Evolutionary conservation across 352 stramenopile genomes (phyloP).

Genomic region (Phytopythium ostracodes): DNA sequence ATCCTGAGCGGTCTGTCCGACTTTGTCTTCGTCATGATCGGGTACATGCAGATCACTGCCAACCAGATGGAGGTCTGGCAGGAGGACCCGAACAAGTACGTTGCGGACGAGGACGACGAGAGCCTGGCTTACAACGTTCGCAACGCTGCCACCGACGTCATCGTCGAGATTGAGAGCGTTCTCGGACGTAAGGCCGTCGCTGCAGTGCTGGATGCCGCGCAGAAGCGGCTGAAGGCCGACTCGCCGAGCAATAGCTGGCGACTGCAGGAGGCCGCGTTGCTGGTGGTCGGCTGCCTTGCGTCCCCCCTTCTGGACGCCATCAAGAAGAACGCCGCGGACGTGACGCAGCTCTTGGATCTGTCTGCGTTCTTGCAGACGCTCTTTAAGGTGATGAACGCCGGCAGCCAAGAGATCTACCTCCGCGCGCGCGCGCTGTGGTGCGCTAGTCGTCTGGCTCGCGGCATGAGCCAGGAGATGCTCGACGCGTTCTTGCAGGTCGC

Average conservation of each 20-base stretch:
- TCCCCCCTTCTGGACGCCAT: constrained; percentile 51
- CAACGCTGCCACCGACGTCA: constrained; percentile 60
- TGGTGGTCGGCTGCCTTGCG: constrained; percentile 68
- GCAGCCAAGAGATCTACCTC: constrained; percentile 66
- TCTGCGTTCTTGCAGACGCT: constrained; percentile 66
- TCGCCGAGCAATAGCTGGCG: constrained; percentile 46
- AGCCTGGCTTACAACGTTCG: constrained; percentile 76
- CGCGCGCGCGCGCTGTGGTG: constrained; percentile 78
- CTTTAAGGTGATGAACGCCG: constrained; percentile 72
- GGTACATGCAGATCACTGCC: constrained; percentile 81
- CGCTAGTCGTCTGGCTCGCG: constrained; percentile 61
- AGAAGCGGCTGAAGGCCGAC: constrained; percentile 54
- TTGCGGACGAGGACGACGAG: constrained; percentile 83
- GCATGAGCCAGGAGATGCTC: constrained; percentile 73
- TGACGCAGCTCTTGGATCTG: constrained; percentile 51
- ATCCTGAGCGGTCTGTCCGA: constrained; percentile 50
- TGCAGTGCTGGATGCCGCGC: constrained; percentile 46
- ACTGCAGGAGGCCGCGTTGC: constrained; percentile 67
- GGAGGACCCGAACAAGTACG: constrained; percentile 82
- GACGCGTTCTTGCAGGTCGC: constrained; percentile 64
- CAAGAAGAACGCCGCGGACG: constrained; percentile 40
- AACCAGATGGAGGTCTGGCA: constrained; percentile 73
- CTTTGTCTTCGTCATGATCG: constrained; percentile 77
- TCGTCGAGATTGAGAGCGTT: constrained; percentile 59
- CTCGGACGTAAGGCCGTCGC: constrained; percentile 61